A percentile compares a stretch with the other conserved stretches of the same genome.
Evolutionary conservation across 257 asterid genomes (phyloP).

Genomic region (Lantana camara): DNA sequence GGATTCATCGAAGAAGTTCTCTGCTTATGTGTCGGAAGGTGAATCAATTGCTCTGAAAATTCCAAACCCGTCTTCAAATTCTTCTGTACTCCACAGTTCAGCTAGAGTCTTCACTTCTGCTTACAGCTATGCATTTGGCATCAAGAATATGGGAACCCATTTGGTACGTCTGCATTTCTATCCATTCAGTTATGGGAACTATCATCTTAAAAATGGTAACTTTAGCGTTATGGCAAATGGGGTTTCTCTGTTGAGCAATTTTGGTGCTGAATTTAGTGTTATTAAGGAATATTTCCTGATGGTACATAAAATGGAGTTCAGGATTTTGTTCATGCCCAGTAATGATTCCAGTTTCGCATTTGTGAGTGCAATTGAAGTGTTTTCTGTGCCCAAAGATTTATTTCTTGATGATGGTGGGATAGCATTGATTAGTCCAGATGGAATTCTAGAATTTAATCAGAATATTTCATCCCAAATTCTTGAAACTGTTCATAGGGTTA

Average conservation of each 20-base stretch:
- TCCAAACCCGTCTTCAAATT: slow-evolving; percentile 43
- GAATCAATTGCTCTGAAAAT: slow-evolving; percentile 48
- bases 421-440: slow-evolving; percentile 47
- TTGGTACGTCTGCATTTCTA: slow-evolving; percentile 74
- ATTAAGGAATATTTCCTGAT: slow-evolving; percentile 60
- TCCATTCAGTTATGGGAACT: slow-evolving; percentile 48
- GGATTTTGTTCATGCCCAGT: slow-evolving; percentile 52
- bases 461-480: slow-evolving; percentile 55
- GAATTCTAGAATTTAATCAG: slow-evolving; percentile 57
- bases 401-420: slow-evolving; percentile 55
- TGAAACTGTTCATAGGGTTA: slow-evolving; percentile 77
- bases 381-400: slow-evolving; percentile 69
- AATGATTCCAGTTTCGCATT: slow-evolving; percentile 50
- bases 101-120: slow-evolving; percentile 63
- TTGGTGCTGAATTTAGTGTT: slow-evolving; percentile 33
- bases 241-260: slow-evolving; percentile 40
- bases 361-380: slow-evolving; percentile 75
- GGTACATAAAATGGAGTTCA: slow-evolving; percentile 51
- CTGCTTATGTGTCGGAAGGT: slow-evolving; percentile 50
- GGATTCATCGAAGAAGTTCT: slow-evolving; percentile 42
- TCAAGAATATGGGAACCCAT: slow-evolving; percentile 66
- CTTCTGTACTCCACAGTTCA: slow-evolving; percentile 43
- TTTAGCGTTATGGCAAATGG: slow-evolving; percentile 66
- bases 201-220: slow-evolving; percentile 42
- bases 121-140: slow-evolving; percentile 46